Base-by-base conservation (phyloP, 768 basidiomycete genomes). In the Trametes maxima region DNA sequence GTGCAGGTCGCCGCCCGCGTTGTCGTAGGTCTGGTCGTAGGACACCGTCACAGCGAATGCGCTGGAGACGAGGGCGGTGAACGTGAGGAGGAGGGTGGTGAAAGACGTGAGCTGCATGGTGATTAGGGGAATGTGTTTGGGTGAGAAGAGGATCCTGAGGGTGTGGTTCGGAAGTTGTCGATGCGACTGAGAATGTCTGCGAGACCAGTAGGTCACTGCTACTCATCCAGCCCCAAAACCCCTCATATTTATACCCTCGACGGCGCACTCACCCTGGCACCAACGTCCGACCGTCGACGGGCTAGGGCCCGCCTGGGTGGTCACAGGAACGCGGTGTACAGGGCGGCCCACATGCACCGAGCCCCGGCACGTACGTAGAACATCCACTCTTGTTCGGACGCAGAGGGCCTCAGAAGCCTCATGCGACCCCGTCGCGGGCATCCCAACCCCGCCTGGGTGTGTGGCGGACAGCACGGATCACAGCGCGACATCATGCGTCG, bases 1-100 rank as follows among this genome's bases (percentile, higher is more conserved):
- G 54, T 46, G 12, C 48, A 79, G 72, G 42, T 72, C 66, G 49
- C 69, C 69, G 50, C 1, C 1, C 5, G 33, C 28, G 48, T 73
- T 67, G 64, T 77, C 79, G 59, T 80, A 80, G 8, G 57, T 70
- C 22, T 39, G 44, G 68, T 80, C 79, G 44, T 71, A 80, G 10
- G 77, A 66, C 47, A 80, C 73, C 5, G 73, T 70, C 43, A 68
- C 64, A 35, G 52, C 54, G 46, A 54, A 40, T 21, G 66, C 58
- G 61, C 59, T 54, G 25, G 62, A 56, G 36, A 49, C 54, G 60
- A 62, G 49, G 12, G 61, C 42, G 60, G 49, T 16, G 70, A 66
- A 43, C 53, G 63, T 44, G 63, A 64, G 44, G 50, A 54, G 43
- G 35, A 68, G 59, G 54, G 64, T 47, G 52, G 68, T 42, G 25